A percentile compares a stretch with the other conserved stretches of the same genome.
These are phyloP conservation scores for Aureobasidium sp. DNA, from an alignment of 2,329 filamentous ascomycete species.

Conservation along the genomic window DNA sequence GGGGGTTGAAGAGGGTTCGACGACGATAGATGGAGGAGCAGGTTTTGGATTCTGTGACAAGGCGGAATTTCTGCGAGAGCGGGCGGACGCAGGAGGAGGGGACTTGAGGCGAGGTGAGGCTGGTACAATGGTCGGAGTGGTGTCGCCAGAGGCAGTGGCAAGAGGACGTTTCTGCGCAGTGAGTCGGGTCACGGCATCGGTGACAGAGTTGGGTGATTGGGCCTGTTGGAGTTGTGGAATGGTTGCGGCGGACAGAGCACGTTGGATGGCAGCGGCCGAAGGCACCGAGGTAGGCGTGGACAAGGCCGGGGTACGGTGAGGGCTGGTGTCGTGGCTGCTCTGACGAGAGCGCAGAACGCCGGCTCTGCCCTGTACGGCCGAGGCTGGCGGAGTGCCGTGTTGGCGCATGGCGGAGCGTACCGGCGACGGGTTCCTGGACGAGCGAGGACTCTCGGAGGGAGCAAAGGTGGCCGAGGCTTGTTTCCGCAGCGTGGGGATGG, in stretches of 20 bases:
- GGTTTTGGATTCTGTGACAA: conserved; percentile 34
- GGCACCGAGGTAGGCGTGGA: conserved; percentile 39
- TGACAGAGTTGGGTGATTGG: conserved; percentile 36
- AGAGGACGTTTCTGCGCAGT: conserved; percentile 56
- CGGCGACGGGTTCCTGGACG: conserved; percentile 43
- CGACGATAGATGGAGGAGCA: conserved; percentile 38
- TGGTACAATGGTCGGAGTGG: conserved; percentile 60
- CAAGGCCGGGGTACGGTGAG: conserved; percentile 32
- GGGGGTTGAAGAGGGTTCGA: conserved; percentile 32
- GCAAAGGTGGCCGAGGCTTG: conserved; percentile 26
- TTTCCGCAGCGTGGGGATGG: conserved; percentile 19
- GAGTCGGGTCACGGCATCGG: conserved; percentile 56
- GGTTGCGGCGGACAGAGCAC: conserved; percentile 60
- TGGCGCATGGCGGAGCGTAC: conserved; percentile 26
- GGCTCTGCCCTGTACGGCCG: conserved; percentile 6
- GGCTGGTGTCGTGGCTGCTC: conserved; percentile 39
- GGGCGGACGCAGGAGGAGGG: conserved; percentile 54
- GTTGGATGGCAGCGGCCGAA: conserved; percentile 57
- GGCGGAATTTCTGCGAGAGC: conserved; percentile 37
- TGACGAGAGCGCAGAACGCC: conserved; percentile 35
- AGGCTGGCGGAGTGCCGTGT: conserved; percentile 23
- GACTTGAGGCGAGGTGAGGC: conserved; percentile 71
- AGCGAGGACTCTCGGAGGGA: conserved; percentile 37
- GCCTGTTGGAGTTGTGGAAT: conserved; percentile 53
- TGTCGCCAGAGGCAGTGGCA: conserved; percentile 42